Conservation (phyloP, 2,329 filamentous ascomycete genomes). For the Pestalotiopsis sp. region DNA sequence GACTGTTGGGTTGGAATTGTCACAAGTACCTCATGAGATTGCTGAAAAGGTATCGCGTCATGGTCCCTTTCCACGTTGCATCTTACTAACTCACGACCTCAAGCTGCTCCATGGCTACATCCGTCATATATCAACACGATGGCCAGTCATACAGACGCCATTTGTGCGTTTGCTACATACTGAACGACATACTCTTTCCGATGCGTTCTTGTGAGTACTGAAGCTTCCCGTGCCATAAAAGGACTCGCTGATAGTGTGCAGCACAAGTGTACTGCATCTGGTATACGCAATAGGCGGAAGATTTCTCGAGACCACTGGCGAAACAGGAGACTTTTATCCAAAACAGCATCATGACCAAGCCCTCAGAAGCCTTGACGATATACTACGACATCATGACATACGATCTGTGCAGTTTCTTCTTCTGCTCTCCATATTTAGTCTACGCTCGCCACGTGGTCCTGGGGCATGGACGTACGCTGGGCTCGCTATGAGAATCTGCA, state of each 20-base stretch:
- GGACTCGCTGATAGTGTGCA: background rate
- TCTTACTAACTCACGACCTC: background rate
- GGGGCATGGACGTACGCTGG: slow-evolving; percentile 24
- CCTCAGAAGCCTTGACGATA: slow-evolving; percentile 20
- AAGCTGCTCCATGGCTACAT: slow-evolving; percentile 26
- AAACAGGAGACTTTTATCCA: slow-evolving; percentile 24
- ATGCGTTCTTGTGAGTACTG: slow-evolving; percentile 21
- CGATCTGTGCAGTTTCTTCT: slow-evolving; percentile 23
- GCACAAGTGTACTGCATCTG: slow-evolving; percentile 26
- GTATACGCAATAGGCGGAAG: slow-evolving; percentile 33
- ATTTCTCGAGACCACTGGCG: slow-evolving; percentile 32
- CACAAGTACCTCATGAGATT: slow-evolving; percentile 22
- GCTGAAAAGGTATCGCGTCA: slow-evolving; percentile 18
- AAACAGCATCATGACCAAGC: slow-evolving; percentile 22
- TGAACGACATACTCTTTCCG: slow-evolving; percentile 18
- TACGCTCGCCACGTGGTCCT: slow-evolving; percentile 18
- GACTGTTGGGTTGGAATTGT: slow-evolving; percentile 15
- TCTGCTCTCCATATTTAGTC: slow-evolving; percentile 23
- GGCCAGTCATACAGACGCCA: slow-evolving; percentile 25
- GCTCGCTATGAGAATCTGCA: slow-evolving; percentile 24
- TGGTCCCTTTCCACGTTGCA: background rate
- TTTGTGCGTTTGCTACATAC: slow-evolving; percentile 25
- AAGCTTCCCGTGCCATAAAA: background rate
- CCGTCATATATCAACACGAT: slow-evolving; percentile 27
- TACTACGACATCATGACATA: slow-evolving; percentile 21